Base-by-base conservation (phyloP, 2,329 filamentous ascomycete genomes). In the Aspergillus clavatus region DNA sequence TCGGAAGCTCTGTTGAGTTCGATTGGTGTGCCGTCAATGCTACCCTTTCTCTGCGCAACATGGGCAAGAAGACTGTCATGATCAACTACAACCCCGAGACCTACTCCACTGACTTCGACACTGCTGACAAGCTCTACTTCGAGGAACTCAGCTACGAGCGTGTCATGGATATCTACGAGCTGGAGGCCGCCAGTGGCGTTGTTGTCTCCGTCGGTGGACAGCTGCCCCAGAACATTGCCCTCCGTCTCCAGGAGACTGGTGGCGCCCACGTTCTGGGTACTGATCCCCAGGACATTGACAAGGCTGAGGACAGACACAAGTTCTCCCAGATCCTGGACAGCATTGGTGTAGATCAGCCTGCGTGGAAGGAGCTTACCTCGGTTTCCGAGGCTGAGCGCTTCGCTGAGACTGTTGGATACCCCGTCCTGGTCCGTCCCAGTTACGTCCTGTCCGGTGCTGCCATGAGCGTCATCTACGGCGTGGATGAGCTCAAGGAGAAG, bases 111-210 rank as follows among this genome's bases (percentile, higher is more conserved):
- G 93, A 97, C 69, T 91, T 85, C 65, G 93, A 98, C 58, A 82
- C 81, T 7, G 88, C 89, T 7, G 91, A 97, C 60, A 89, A 83
- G 60, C 80, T 98, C 4, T 98, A 97, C 72, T 98, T 98, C 54
- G 93, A 97, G 59, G 93, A 98, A 71, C 73, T 97, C 43, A 93
- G 86, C 69, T 97, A 96, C 66, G 93, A 97, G 74, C 85, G 91
- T 64, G 91, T 97, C 7, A 95, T 97, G 89, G 93, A 98, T 68
- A 97, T 97, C 55, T 96, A 96, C 67, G 93, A 97, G 69, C 80
- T 97, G 12, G 93, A 97, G 71, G 75, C 76, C 47, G 84, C 90
- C 5, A 82, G 77, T 43, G 91, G 90, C 58, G 89, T 97, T 21
- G 90, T 97, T 3, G 91, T 97, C 6, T 96, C 89, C 47, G 89